Base-by-base conservation (phyloP, 768 basidiomycete genomes). In the Lyophyllum atratum region DNA sequence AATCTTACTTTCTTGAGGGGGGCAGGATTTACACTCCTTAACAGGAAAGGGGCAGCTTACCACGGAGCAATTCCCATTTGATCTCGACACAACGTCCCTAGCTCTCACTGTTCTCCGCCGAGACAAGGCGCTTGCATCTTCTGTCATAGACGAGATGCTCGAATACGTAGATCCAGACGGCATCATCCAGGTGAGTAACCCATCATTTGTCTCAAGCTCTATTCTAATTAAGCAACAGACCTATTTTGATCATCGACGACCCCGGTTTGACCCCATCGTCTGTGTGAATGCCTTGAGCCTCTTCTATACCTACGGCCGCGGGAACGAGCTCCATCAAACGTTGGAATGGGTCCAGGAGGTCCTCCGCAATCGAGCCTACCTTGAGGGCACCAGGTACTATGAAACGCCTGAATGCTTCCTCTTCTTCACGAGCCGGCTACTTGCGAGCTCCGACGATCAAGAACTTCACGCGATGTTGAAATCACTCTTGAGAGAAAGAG, bases 111-210 rank as follows among this genome's bases (percentile, higher is more conserved):
- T 84, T 28, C 68, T 75, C 26, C 54, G 68, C 56, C 65, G 64
- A 14, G 68, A 71, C 37, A 66, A 69, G 21, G 67, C 64, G 12
- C 61, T 76, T 11, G 72, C 74, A 2, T 64, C 69, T 33, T 73
- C 76, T 2, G 72, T 85, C 9, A 79, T 86, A 75, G 77, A 85
- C 61, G 81, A 85, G 54, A 85, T 85, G 77, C 73, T 85, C 3
- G 66, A 77, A 33, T 81, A 81, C 55, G 61, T 75, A 8, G 75
- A 80, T 50, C 61, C 69, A 9, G 82, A 85, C 58, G 81, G 80
- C 19, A 84, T 85, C 52, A 72, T 82, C 33, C 74, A 79, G 71
- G 81, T 76, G 62, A 44, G 67, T 40, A 10, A 49, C 4, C 25
- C 34, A 33, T 56, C 33, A 19, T 26, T 37, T 37, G 3, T 31